A percentile compares a stretch with the other conserved stretches of the same genome.
phyloP scores from a whole-genome alignment of 164 flowering plant genomes.

The grape (Vitis vinifera) region DNA sequence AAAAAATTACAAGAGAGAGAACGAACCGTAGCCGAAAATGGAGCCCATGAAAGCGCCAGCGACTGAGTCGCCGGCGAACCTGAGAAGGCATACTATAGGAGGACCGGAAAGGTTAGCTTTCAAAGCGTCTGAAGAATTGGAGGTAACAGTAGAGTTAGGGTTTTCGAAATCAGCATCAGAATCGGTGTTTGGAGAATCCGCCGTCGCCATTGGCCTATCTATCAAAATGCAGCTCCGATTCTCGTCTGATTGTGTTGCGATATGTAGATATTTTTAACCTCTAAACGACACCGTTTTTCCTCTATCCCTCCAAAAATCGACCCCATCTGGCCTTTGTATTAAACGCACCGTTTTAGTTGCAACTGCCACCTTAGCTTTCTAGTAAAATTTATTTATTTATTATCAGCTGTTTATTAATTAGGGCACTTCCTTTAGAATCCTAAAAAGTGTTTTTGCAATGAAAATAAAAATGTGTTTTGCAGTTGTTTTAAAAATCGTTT shows the following conservation, averaged over 20 bases:
- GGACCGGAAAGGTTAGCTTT: conserved; percentile 19
- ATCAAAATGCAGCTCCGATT: background rate
- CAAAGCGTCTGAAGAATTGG: conserved; percentile 19
- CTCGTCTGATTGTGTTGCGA: background rate
- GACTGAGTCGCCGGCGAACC: conserved; percentile 74
- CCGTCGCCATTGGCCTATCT: conserved; percentile 37
- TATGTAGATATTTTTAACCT: too few species aligned
- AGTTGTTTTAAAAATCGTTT: too few species aligned
- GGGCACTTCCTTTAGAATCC: too few species aligned
- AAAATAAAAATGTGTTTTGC: too few species aligned
- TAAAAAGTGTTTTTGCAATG: too few species aligned
- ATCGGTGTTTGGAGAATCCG: conserved; percentile 41
- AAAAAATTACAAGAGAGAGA: conserved; percentile 5
- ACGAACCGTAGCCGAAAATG: conserved; percentile 79
- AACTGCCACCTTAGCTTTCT: too few species aligned
- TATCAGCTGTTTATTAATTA: too few species aligned
- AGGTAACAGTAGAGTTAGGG: conserved; percentile 23
- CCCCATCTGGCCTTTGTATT: background rate
- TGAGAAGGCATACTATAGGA: conserved; percentile 61
- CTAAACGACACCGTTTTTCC: too few species aligned
- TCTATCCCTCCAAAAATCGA: too few species aligned
- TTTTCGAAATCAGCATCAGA: conserved; percentile 29
- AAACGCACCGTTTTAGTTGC: too few species aligned
- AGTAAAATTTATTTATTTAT: too few species aligned
- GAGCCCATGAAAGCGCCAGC: conserved; percentile 92